Evolutionary conservation across 2,329 filamentous ascomycete genomes (phyloP).

Genomic region (Colletotrichum navitas): DNA sequence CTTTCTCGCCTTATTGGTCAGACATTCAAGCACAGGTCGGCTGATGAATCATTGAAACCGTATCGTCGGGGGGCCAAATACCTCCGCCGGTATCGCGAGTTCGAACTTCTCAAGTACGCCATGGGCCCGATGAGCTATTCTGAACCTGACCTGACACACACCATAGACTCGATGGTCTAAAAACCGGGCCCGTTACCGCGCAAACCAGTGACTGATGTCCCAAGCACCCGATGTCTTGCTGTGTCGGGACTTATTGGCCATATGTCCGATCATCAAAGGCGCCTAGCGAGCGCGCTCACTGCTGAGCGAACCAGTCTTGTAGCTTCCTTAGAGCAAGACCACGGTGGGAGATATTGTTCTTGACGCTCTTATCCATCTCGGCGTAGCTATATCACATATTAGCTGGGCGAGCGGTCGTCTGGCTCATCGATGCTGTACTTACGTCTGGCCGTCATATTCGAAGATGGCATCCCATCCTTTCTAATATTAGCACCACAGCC

Average conservation of each 20-base stretch:
- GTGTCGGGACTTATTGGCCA: too few relatives aligned
- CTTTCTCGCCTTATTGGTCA: constrained; percentile 71
- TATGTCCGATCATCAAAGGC: background rate
- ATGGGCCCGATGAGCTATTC: background rate
- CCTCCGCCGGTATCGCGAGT: constrained; percentile 78
- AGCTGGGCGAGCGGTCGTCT: background rate
- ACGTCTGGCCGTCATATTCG: constrained; percentile 90
- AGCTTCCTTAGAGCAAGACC: constrained; percentile 89
- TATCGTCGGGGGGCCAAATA: constrained; percentile 80
- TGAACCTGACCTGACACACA: background rate
- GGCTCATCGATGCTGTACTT: constrained; percentile 47
- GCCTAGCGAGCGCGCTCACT: constrained; percentile 41
- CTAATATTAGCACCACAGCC: constrained; percentile 34
- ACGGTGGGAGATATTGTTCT: constrained; percentile 95
- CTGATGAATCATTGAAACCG: constrained; percentile 71
- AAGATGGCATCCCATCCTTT: constrained; percentile 97
- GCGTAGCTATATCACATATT: constrained; percentile 71
- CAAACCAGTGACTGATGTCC: constrained; percentile 13
- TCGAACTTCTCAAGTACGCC: constrained; percentile 73
- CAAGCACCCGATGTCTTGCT: background rate
- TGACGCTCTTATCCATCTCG: constrained; percentile 90
- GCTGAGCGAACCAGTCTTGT: constrained; percentile 79
- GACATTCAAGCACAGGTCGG: constrained; percentile 58
- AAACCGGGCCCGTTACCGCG: background rate
- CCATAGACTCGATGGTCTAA: constrained; percentile 24